phyloP scores from a whole-genome alignment of 441 rosid genomes.

The Gossypium trilobum region DNA sequence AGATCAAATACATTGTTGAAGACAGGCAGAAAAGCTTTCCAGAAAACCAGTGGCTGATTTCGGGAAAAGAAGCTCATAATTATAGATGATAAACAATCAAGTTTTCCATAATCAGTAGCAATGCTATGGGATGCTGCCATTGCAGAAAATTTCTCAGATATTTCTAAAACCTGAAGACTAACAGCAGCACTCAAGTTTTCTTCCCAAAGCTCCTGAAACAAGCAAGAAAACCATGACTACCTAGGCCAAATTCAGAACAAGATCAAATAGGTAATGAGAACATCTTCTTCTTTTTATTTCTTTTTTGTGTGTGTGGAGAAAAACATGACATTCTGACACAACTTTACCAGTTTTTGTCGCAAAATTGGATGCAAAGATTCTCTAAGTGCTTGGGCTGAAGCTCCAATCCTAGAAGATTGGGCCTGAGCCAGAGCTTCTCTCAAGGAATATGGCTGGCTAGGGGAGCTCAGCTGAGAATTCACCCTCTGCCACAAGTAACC shows the following conservation, averaged over 20 bases:
- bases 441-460: conserved; percentile 94
- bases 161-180: conserved; percentile 96
- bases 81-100: conserved; percentile 85
- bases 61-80: conserved; percentile 83
- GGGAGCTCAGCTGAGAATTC: conserved; percentile 96
- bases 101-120: conserved; percentile 96
- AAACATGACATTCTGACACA: conserved; percentile 13
- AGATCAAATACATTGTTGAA: conserved; percentile 73
- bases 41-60: conserved; percentile 85
- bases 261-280: neutral
- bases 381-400: conserved; percentile 95
- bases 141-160: conserved; percentile 75
- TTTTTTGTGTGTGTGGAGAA: neutral
- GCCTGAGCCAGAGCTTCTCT: conserved; percentile 99
- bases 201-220: conserved; percentile 95
- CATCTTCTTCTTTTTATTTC: neutral
- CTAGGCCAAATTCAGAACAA: conserved; percentile 10
- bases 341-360: conserved; percentile 83
- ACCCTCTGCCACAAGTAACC: conserved; percentile 94
- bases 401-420: conserved; percentile 96
- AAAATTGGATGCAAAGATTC: conserved; percentile 94
- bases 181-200: conserved; percentile 96
- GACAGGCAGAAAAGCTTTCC: conserved; percentile 83
- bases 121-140: conserved; percentile 88
- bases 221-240: conserved; percentile 23